phyloP scores from a whole-genome alignment of 2,329 filamentous ascomycete species.

The Fusarium chlamydosporum region DNA sequence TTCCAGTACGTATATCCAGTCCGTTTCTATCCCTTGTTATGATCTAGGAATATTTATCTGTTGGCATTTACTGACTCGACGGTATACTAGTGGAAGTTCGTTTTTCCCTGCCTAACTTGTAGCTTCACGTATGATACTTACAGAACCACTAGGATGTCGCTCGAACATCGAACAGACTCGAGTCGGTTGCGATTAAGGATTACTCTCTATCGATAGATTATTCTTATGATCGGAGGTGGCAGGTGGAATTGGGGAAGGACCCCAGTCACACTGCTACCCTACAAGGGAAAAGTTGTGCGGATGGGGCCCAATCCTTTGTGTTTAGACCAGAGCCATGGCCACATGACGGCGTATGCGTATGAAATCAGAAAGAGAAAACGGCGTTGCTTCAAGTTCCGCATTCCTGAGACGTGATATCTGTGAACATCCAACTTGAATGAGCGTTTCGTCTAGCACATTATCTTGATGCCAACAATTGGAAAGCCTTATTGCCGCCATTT shows the following conservation, averaged over 20 bases:
- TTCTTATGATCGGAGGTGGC: not conserved
- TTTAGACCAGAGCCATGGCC: no score
- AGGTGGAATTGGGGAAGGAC: not conserved
- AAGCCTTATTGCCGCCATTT: no score
- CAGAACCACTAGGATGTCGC: not conserved
- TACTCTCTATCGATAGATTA: not conserved
- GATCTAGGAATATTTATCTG: not conserved
- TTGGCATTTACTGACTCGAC: not conserved
- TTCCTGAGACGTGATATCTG: no score
- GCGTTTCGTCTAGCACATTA: no score
- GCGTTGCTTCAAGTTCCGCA: no score
- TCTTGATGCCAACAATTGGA: no score
- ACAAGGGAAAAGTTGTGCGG: no score
- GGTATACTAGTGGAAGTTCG: not conserved
- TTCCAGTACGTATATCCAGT: not conserved
- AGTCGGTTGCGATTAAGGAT: conserved; percentile 1
- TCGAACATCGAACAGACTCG: not conserved
- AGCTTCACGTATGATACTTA: not conserved
- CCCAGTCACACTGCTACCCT: no score
- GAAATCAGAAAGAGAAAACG: no score
- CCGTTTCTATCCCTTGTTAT: not conserved
- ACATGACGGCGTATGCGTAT: no score
- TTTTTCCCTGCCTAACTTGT: not conserved
- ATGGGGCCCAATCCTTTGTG: no score
- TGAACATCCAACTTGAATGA: no score